Evolutionary conservation across 1,139 yeast genomes (phyloP).

Genomic region (Geotrichum bryndzae): DNA sequence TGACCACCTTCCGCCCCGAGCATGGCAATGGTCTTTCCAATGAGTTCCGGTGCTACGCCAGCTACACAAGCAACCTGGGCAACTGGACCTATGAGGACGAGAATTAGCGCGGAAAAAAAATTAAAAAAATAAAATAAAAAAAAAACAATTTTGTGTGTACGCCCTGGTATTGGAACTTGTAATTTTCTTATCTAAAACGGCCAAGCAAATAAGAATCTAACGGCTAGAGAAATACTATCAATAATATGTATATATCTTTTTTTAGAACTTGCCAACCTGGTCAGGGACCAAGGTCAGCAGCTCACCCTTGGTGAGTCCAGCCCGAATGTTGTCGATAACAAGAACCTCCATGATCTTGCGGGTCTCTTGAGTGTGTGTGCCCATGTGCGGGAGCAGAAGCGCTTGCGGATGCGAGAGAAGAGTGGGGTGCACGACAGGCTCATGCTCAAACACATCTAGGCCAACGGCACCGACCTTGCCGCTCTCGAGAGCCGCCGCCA

Average conservation of each 20-base stretch:
- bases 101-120: neutral
- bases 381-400: slow-evolving; percentile 60
- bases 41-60: slow-evolving; percentile 81
- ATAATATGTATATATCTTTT: neutral
- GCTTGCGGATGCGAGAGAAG: slow-evolving; percentile 40
- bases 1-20: slow-evolving; percentile 67
- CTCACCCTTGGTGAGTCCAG: slow-evolving; percentile 50
- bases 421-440: slow-evolving; percentile 49
- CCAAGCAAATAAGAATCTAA: no score
- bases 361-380: slow-evolving; percentile 56
- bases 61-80: slow-evolving; percentile 48
- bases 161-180: no score
- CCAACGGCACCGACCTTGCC: slow-evolving; percentile 74
- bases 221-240: no score
- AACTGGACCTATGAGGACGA: slow-evolving; percentile 37
- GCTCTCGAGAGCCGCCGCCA: slow-evolving; percentile 57
- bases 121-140: no score
- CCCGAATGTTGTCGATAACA: slow-evolving; percentile 42
- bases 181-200: no score
- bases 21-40: slow-evolving; percentile 82
- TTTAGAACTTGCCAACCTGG: slow-evolving; percentile 22
- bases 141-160: no score
- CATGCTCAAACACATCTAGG: slow-evolving; percentile 75
- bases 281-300: slow-evolving; percentile 45
- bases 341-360: slow-evolving; percentile 52